These are phyloP conservation scores for Pythium insidiosum DNA, from an alignment of 352 stramenopile species.

Conservation along the genomic window DNA sequence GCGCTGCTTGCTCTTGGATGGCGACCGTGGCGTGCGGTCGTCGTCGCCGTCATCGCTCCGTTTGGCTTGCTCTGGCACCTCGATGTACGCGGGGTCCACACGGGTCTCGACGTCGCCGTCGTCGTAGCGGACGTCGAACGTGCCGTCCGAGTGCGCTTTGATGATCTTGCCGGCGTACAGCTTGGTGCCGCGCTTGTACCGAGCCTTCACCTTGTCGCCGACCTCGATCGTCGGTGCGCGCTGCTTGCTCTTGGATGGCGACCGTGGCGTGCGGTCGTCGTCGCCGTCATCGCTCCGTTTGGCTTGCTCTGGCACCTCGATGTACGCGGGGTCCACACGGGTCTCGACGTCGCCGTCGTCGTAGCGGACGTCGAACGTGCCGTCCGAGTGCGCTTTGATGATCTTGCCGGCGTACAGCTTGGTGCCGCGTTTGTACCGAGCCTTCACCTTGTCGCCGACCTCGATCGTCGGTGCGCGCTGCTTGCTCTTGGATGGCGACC, in stretches of 20 bases:
- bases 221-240: conserved; percentile 1
- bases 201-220: conserved; percentile 30
- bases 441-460: conserved; percentile 22
- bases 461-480: not conserved
- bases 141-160: conserved; percentile 35
- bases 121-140: conserved; percentile 54
- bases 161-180: conserved; percentile 45
- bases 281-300: not conserved
- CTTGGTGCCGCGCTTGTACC: conserved; percentile 37
- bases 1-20: conserved; percentile 12
- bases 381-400: conserved; percentile 28
- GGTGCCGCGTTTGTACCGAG: conserved; percentile 28
- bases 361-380: conserved; percentile 50
- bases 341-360: conserved; percentile 48
- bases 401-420: conserved; percentile 39
- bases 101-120: conserved; percentile 46
- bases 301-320: conserved; percentile 6
- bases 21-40: conserved; percentile 1
- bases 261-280: not conserved
- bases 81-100: not conserved
- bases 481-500: not conserved
- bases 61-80: not conserved
- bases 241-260: conserved; percentile 1
- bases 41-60: not conserved
- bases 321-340: conserved; percentile 2